phyloP scores from a whole-genome alignment of 257 asterid genomes.

The Solanum gracilifrons region DNA sequence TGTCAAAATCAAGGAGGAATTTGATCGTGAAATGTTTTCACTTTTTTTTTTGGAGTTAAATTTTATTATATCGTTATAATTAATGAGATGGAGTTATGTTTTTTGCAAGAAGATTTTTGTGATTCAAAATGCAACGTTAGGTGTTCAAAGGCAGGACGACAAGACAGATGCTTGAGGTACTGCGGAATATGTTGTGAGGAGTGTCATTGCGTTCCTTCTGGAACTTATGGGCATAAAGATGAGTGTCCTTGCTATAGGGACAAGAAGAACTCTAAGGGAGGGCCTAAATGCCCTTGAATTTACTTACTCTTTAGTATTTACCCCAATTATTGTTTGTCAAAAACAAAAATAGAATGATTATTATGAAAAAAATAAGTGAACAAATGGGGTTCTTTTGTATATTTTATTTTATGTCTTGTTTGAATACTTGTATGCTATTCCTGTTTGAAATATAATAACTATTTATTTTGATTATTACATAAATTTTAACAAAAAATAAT shows the following conservation, averaged over 20 bases:
- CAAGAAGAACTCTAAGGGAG: slow-evolving; percentile 34
- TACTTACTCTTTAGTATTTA: not conserved
- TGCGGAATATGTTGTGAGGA: slow-evolving; percentile 35
- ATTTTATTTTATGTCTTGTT: not conserved
- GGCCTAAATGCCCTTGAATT: slow-evolving; percentile 38
- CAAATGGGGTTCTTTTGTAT: not conserved
- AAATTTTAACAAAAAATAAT: no score
- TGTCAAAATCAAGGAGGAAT: no score
- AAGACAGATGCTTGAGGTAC: slow-evolving; percentile 31
- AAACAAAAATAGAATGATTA: not conserved
- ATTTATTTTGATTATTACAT: no score
- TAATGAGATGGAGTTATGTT: not conserved
- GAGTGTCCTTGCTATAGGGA: slow-evolving; percentile 47
- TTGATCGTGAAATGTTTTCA: no score
- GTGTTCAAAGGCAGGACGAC: slow-evolving; percentile 33
- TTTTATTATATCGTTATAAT: not conserved
- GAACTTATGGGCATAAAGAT: slow-evolving; percentile 34
- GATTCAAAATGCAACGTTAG: slow-evolving; percentile 16
- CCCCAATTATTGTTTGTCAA: not conserved
- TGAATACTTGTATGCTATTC: no score
- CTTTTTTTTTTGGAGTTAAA: no score
- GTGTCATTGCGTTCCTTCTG: slow-evolving; percentile 40
- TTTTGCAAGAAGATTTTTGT: slow-evolving; percentile 5
- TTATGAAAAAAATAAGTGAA: not conserved
- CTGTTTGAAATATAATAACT: not conserved